Percentiles rank a stretch among this genome's conserved stretches.
Conservation (phyloP, 805 yeast genomes). For the Candida maltosa region DNA sequence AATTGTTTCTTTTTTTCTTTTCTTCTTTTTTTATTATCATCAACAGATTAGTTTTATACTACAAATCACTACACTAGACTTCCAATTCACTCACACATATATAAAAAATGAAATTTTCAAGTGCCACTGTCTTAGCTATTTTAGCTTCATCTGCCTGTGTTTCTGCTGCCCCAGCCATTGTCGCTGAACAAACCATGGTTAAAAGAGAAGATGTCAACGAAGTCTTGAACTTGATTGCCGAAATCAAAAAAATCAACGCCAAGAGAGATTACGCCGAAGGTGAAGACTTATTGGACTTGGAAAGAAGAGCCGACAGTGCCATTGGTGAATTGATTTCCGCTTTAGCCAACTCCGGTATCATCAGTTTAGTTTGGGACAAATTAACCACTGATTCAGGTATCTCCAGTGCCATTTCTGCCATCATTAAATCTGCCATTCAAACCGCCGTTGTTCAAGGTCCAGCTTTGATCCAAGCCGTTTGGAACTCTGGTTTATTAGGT, state of each 20-base stretch:
- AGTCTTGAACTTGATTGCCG: conserved; percentile 29
- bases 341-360: conserved; percentile 35
- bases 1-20: conserved; percentile 1
- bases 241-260: conserved; percentile 26
- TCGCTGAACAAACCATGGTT: conserved; percentile 20
- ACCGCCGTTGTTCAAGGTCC: conserved; percentile 38
- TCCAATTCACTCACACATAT: neutral
- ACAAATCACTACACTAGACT: conserved; percentile 4
- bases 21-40: conserved; percentile 2
- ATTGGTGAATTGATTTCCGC: conserved; percentile 35
- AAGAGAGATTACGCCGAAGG: conserved; percentile 34
- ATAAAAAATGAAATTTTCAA: conserved; percentile 36
- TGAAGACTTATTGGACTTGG: conserved; percentile 22
- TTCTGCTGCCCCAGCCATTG: conserved; percentile 30
- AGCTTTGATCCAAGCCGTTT: conserved; percentile 36
- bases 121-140: conserved; percentile 37
- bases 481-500: conserved; percentile 38
- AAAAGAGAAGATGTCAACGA: conserved; percentile 34
- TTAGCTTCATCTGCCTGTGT: conserved; percentile 36
- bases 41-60: conserved; percentile 1
- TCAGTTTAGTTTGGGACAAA: conserved; percentile 30
- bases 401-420: conserved; percentile 18
- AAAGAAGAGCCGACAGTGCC: conserved; percentile 33
- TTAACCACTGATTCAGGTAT: conserved; percentile 32
- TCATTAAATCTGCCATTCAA: conserved; percentile 28